Evolutionary conservation across 2,329 filamentous ascomycete species (phyloP), one percentile per base, ranked within the genome.

Genomic region (Periconia sp.): DNA sequence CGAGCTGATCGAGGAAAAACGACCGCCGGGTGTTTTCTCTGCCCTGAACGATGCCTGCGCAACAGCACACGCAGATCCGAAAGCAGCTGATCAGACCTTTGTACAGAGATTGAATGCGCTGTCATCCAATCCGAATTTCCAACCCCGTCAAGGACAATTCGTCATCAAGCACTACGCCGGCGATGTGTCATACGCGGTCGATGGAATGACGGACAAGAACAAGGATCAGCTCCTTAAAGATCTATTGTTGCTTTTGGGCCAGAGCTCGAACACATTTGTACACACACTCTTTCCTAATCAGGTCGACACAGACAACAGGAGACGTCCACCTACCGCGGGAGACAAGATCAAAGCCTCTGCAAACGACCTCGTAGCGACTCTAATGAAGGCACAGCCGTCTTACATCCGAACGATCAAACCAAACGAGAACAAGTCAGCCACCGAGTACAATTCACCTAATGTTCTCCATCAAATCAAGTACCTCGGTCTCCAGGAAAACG

Each of bases 351-450:
- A 92, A 68, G 78, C 84, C 5, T 97, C 94, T 15, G 94, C 94
- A 7, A 99, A 99, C 65, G 91, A 95, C 31, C 80, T 99, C 15
- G 94, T 99, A 1, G 85, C 92, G 1, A 97, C 94, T 1, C 73
- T 99, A 60, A 97, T 96, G 92, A 95, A 96, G 73, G 92, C 91
- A 43, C 89, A 94, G 57, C 94, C 94, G 1, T 96, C 92, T 3
- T 99, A 99, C 66, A 99, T 99, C 60, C 89, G 94, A 68, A 99
- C 94, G 1, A 97, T 99, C 76, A 99, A 99, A 73, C 94, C 94
- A 2, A 99, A 99, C 75, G 94, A 99, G 73, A 97, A 96, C 77
- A 99, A 97, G 72, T 96, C 92, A 3, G 87, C 91, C 0, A 86
- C 84, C 9, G 94, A 99, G 67, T 99, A 96, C 71, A 96, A 96